Percentiles rank a stretch among this genome's conserved stretches.
Conservation (phyloP, 441 rosid species). For the Syzygium syzygioides region DNA sequence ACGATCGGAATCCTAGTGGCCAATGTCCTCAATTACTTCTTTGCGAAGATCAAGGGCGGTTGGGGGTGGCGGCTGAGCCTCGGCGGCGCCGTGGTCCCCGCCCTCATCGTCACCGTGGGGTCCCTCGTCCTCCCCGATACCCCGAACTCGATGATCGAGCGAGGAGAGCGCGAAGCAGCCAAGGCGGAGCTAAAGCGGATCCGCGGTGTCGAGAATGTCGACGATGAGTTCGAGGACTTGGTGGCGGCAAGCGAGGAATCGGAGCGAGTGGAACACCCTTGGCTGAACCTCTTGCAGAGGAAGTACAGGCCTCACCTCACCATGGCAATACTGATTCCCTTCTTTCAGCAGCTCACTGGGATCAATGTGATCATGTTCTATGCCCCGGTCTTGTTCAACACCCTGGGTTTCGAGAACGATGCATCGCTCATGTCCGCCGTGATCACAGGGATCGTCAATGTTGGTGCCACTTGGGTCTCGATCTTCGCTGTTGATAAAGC, state of each 20-base stretch:
- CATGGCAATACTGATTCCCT: constrained; percentile 60
- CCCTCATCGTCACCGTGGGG: constrained; percentile 60
- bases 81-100: constrained; percentile 86
- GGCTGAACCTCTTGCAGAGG: constrained; percentile 54
- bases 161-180: constrained; percentile 49
- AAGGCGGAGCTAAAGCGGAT: constrained; percentile 32
- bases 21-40: constrained; percentile 59
- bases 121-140: constrained; percentile 71
- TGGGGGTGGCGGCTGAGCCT: constrained; percentile 87
- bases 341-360: constrained; percentile 82
- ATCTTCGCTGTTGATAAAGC: constrained; percentile 71
- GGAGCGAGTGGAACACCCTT: constrained; percentile 49
- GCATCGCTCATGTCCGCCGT: constrained; percentile 79
- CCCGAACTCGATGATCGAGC: constrained; percentile 84
- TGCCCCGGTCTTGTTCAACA: constrained; percentile 70
- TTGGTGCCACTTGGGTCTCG: constrained; percentile 56
- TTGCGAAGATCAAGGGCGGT: constrained; percentile 52
- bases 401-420: constrained; percentile 54
- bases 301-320: constrained; percentile 73
- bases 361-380: constrained; percentile 86
- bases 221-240: constrained; percentile 60
- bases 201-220: constrained; percentile 52
- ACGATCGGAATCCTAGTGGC: constrained; percentile 71
- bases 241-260: constrained; percentile 61
- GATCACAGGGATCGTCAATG: constrained; percentile 62